phyloP scores from a whole-genome alignment of 1,139 yeast species.

The Saccharomyces hybrid region DNA sequence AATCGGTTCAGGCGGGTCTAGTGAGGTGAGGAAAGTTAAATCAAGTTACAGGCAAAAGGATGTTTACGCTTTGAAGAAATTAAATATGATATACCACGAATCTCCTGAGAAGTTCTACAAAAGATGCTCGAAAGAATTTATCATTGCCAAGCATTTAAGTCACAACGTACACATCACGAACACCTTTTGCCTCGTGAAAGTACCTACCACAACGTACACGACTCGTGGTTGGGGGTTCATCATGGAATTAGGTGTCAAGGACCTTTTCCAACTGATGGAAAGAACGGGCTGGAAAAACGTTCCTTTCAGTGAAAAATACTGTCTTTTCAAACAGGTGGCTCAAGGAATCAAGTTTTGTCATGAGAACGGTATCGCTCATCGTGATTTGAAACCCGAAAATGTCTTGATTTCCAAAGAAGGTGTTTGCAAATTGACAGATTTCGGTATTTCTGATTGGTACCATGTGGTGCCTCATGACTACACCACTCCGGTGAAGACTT shows the following conservation, averaged over 20 bases:
- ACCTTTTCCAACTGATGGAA: conserved; percentile 55
- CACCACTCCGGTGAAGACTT: conserved; percentile 39
- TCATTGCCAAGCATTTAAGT: conserved; percentile 48
- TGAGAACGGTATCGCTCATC: conserved; percentile 72
- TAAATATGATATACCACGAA: conserved; percentile 54
- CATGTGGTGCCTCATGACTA: conserved; percentile 52
- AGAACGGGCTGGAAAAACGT: conserved; percentile 43
- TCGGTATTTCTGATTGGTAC: conserved; percentile 65
- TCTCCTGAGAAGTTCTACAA: conserved; percentile 58
- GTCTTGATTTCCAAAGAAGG: conserved; percentile 55
- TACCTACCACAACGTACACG: conserved; percentile 49
- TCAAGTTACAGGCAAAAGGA: conserved; percentile 36
- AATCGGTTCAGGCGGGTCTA: conserved; percentile 69
- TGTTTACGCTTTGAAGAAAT: conserved; percentile 55
- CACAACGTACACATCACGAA: conserved; percentile 52
- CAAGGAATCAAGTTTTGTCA: conserved; percentile 66
- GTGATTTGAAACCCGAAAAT: conserved; percentile 93
- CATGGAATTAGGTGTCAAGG: conserved; percentile 61
- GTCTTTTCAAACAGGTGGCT: conserved; percentile 42
- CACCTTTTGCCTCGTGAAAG: conserved; percentile 48
- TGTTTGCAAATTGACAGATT: conserved; percentile 62
- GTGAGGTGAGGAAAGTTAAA: conserved; percentile 52
- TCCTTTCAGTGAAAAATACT: conserved; percentile 46
- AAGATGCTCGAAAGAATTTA: conserved; percentile 56
- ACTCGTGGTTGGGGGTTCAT: conserved; percentile 74